Evolutionary conservation across 1,284 basidiomycete species (phyloP).

Genomic region (Ustilago esculenta): DNA sequence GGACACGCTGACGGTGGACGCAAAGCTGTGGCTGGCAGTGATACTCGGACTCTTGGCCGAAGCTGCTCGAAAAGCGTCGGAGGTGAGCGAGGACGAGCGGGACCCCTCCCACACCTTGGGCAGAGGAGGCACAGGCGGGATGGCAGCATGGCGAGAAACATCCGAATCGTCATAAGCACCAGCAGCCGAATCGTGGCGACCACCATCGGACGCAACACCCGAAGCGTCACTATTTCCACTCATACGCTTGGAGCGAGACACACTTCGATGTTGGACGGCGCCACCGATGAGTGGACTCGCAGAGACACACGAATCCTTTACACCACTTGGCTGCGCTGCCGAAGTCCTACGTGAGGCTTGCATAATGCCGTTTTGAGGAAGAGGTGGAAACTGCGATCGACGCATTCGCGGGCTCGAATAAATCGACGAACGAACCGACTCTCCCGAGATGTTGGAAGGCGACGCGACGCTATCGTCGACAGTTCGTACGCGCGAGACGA

Average conservation of each 20-base stretch:
- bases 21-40: constrained; percentile 29
- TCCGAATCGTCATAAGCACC: constrained; percentile 27
- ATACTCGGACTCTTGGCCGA: constrained; percentile 28
- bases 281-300: constrained; percentile 23
- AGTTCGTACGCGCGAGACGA: constrained; percentile 24
- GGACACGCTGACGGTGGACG: constrained; percentile 33
- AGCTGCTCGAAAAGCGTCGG: constrained; percentile 31
- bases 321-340: constrained; percentile 7
- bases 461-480: constrained; percentile 14
- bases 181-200: constrained; percentile 17
- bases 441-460: constrained; percentile 7
- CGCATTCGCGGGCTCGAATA: constrained; percentile 51
- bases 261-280: constrained; percentile 10
- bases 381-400: constrained; percentile 51
- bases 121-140: constrained; percentile 94
- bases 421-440: constrained; percentile 21
- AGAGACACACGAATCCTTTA: constrained; percentile 16
- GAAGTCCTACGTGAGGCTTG: constrained; percentile 26
- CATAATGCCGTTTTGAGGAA: constrained; percentile 50
- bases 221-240: constrained; percentile 43
- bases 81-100: constrained; percentile 72
- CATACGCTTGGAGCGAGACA: constrained; percentile 40
- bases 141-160: constrained; percentile 63
- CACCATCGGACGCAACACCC: constrained; percentile 16
- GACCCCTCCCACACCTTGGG: constrained; percentile 87